These are phyloP conservation scores for Penicillium glabrum DNA, from an alignment of 2,329 filamentous ascomycete species.

Conservation along the genomic window DNA sequence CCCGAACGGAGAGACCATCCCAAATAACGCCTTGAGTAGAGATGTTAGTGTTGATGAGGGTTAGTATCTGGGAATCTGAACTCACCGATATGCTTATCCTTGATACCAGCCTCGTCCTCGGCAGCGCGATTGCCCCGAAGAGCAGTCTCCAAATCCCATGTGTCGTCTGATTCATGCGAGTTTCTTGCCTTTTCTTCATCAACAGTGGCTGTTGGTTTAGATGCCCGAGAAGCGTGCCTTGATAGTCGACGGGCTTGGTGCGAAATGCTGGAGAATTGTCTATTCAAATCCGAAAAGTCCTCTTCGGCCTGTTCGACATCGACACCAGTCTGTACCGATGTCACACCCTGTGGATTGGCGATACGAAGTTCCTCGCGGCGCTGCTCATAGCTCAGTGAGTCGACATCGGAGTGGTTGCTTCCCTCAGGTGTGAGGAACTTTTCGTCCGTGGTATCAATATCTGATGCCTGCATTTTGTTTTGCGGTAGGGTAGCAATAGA, in stretches of 20 bases:
- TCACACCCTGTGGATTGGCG: slow-evolving; percentile 32
- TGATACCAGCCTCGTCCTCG: slow-evolving; percentile 75
- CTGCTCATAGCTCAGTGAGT: slow-evolving; percentile 32
- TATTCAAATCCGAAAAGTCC: slow-evolving; percentile 43
- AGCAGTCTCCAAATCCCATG: slow-evolving; percentile 74
- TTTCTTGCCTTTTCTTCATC: slow-evolving; percentile 62
- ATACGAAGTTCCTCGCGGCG: slow-evolving; percentile 31
- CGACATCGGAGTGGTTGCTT: slow-evolving; percentile 28
- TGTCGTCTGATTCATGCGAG: slow-evolving; percentile 48
- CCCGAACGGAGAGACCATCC: slow-evolving; percentile 74
- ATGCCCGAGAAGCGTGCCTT: slow-evolving; percentile 30
- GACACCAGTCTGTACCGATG: slow-evolving; percentile 39
- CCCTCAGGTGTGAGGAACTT: slow-evolving; percentile 15
- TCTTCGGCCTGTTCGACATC: slow-evolving; percentile 48
- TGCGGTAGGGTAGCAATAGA: neutral
- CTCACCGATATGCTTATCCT: slow-evolving; percentile 69
- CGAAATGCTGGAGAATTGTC: slow-evolving; percentile 40
- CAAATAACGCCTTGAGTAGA: slow-evolving; percentile 64
- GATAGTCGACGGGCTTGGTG: slow-evolving; percentile 38
- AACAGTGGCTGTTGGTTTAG: slow-evolving; percentile 20
- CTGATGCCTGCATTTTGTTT: neutral
- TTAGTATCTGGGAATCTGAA: neutral
- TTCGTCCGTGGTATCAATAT: slow-evolving; percentile 16
- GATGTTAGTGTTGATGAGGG: neutral
- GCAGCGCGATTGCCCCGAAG: slow-evolving; percentile 70